Base-by-base conservation (phyloP, 805 yeast species). In the Yamadazyma sp. region DNA sequence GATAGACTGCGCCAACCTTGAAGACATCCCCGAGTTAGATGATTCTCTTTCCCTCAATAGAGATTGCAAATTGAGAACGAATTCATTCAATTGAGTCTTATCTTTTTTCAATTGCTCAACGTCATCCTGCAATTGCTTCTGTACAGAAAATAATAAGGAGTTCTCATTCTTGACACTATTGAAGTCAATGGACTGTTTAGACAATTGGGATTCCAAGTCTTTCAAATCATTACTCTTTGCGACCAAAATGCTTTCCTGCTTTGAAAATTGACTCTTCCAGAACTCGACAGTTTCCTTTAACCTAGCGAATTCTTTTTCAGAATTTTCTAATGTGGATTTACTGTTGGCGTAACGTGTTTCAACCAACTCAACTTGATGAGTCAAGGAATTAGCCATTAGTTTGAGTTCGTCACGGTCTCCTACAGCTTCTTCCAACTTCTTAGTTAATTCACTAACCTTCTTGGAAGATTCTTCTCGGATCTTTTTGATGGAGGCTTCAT, bases 21-120 rank as follows among this genome's bases (percentile, higher is more conserved):
- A 58, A 14, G 78, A 68, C 4, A 80, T 52, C 25, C 78, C 81
- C 14, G 62, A 53, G 32, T 74, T 67, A 5, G 76, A 62, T 1
- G 59, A 47, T 35, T 82, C 84, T 37, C 89, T 70, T 52, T 85
- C 90, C 36, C 69, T 69, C 39, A 78, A 77, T 26, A 78, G 53
- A 2, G 78, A 52, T 56, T 85, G 91, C 30, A 86, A 60, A 48
- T 74, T 82, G 6, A 73, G 56, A 7, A 84, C 70, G 41, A 80
- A 64, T 3, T 75, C 70, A 47, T 73, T 80, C 27, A 86, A 61
- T 36, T 77, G 71, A 5, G 71, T 57, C 48, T 77, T 79, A 52
- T 88, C 95, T 3, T 71, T 70, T 30, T 70, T 61, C 38, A 84
- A 59, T 19, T 67, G 71, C 6, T 62, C 59, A 28, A 79, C 69